Evolutionary conservation across 139 green algal genomes (phyloP), one percentile per base, ranked within the genome.

Genomic region (Chlorella sp.): DNA sequence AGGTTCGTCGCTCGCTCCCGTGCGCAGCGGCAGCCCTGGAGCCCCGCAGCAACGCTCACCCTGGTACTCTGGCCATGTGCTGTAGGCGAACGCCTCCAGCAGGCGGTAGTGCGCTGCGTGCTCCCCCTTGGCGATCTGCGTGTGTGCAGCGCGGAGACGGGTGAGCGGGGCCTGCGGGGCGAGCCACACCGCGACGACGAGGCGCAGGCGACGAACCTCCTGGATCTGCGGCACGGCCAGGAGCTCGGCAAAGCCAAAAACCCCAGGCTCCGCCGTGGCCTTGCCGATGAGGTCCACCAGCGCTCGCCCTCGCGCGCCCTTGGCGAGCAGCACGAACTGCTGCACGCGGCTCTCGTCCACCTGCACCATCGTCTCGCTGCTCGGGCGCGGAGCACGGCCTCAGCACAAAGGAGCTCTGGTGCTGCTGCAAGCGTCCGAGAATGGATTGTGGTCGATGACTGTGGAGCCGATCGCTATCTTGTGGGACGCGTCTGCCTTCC

Each of bases 241-340:
- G 4, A 97, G 87, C 85, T 98, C 93, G 0, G 87, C 89, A 73
- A 96, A 97, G 0, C 87, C 84, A 61, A 93, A 97, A 0, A 97
- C 34, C 17, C 75, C 83, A 0, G 90, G 91, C 66, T 96, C 89
- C n/a, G 88, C 75, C 0, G 89, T 95, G 20, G 86, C 91, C 62
- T 86, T 88, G 66, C 71, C 50, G n/a, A 96, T 89, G 0, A 94
- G 65, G 24, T 93, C 85, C 1, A 72, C 81, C 0, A 88, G 51
- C 6, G 73, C 79, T 35, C 76, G 62, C 5, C 90, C 91, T 1
- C 82, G 72, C 0, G 78, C 76, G 14, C 76, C 75, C 72, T 93
- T 94, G 5, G 83, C 87, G 1, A 96, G 82, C 50, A 93, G 76
- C 17, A 91, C 34, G 51, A 81, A 93, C 62, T 91, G 82, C 70